Percentiles rank a stretch among this genome's conserved stretches.
Evolutionary conservation across 768 basidiomycete species (phyloP).

Genomic region (Kwoniella bestiolae): DNA sequence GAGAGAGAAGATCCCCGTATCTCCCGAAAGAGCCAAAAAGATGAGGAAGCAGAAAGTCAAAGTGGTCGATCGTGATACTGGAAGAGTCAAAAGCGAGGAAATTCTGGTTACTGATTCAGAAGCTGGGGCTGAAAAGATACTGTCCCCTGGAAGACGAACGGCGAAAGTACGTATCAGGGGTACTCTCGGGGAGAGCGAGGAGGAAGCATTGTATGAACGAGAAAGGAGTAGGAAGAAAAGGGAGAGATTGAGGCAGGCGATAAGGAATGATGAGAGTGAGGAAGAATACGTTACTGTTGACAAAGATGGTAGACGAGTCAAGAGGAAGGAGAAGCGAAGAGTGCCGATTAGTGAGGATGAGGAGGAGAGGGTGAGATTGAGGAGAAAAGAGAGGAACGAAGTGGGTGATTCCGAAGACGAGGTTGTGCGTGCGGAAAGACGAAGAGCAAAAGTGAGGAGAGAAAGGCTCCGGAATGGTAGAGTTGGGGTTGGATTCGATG

Average conservation of each 20-base stretch:
- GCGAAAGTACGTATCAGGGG: background rate
- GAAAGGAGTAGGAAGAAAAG: conserved; percentile 1
- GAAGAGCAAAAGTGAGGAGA: background rate
- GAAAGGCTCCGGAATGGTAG: conserved; percentile 1
- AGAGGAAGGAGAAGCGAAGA: conserved; percentile 16
- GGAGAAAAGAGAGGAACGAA: background rate
- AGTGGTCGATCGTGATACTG: conserved; percentile 7
- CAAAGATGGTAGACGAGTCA: background rate
- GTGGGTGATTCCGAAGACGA: conserved; percentile 11
- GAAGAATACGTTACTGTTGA: conserved; percentile 9
- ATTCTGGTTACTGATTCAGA: conserved; percentile 7
- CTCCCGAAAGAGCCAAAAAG: conserved; percentile 11
- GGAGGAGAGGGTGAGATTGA: conserved; percentile 1
- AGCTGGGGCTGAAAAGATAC: background rate
- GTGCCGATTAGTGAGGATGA: conserved; percentile 1
- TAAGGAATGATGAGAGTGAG: conserved; percentile 5
- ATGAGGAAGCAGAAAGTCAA: conserved; percentile 16
- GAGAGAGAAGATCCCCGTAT: conserved; percentile 6
- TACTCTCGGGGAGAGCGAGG: background rate
- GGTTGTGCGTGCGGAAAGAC: background rate
- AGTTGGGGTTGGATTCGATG: background rate
- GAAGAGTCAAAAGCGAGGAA: conserved; percentile 11
- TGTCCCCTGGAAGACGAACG: conserved; percentile 7
- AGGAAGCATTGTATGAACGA: background rate
- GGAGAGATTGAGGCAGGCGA: background rate